Conservation (phyloP, 2,329 filamentous ascomycete species). For the Lomentospora prolificans region DNA sequence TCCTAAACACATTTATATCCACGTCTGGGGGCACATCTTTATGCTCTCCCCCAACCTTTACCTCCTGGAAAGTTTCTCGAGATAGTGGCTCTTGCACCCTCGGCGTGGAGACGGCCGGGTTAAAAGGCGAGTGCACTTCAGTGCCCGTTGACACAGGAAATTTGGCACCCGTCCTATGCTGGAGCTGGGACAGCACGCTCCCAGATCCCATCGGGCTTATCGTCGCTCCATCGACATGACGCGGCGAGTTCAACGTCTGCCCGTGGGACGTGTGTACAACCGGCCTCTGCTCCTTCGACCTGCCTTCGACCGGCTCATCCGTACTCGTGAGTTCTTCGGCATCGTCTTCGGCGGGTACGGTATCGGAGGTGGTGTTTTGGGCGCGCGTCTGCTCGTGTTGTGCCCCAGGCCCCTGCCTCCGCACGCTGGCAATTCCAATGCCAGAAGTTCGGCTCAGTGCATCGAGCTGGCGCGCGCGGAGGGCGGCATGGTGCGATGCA, state of each 20-base stretch:
- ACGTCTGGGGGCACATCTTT: slow-evolving; percentile 27
- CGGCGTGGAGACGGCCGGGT: background rate
- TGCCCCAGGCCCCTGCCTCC: slow-evolving; percentile 14
- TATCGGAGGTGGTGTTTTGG: background rate
- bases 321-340: background rate
- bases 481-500: slow-evolving; percentile 50
- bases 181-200: slow-evolving; percentile 6
- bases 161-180: slow-evolving; percentile 2
- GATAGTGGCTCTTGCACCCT: background rate
- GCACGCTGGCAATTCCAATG: slow-evolving; percentile 30
- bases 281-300: background rate
- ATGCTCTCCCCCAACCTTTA: background rate
- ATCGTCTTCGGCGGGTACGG: background rate
- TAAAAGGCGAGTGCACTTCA: slow-evolving; percentile 2
- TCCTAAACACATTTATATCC: slow-evolving; percentile 25
- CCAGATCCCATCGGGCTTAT: background rate
- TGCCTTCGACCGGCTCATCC: background rate
- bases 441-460: slow-evolving; percentile 37
- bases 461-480: slow-evolving; percentile 45
- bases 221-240: background rate
- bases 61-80: background rate
- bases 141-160: background rate
- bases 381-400: background rate
- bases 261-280: background rate
- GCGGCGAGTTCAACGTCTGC: background rate